Evolutionary conservation across 2,329 filamentous ascomycete species (phyloP), one percentile per base, ranked within the genome.

Genomic region (Raffaelea arxii): DNA sequence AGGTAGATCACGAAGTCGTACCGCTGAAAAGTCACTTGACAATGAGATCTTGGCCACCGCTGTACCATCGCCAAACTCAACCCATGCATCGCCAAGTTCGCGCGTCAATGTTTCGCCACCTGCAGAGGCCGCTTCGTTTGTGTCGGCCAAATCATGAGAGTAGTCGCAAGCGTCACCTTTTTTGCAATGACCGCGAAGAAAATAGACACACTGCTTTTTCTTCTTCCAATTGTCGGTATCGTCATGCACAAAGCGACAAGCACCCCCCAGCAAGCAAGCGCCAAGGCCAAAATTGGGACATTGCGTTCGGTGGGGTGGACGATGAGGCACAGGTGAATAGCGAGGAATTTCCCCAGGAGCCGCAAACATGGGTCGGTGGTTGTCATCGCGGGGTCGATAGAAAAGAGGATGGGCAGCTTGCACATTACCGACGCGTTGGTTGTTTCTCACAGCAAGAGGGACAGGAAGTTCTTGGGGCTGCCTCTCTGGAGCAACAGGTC

Each of bases 11-110:
- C 45, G 54, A 38, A 68, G 56, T 4, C 58, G 62, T 36, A 65
- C 53, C 1, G 62, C 57, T 1, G 65, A 66, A 44, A 62, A 64
- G 50, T 68, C 65, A 1, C 62, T 60, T 3, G 56, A 51, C 5
- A 66, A 51, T 3, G 54, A 55, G 3, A 64, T 46, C n/a, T 57
- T 59, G 0, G 48, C 25, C 5, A 65, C 48, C 0, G 44, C 44
- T 2, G 59, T 62, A 4, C 65, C 65, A 14, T 58, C 56, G 9
- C 53, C 57, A 14, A 66, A 67, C 10, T 57, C 39, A 2, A 56
- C 60, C 47, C 58, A 50, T 4, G 57, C 59, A 1, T 62, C 63
- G 11, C 51, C 23, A 12, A 58, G 37, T 24, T 52, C 47, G 2
- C 55, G 50, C n/a, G 41, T 42, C 50, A 49, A 55, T 2, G 37